Evolutionary conservation across 768 basidiomycete species (phyloP).

Genomic region (Leccinum rimulosum): DNA sequence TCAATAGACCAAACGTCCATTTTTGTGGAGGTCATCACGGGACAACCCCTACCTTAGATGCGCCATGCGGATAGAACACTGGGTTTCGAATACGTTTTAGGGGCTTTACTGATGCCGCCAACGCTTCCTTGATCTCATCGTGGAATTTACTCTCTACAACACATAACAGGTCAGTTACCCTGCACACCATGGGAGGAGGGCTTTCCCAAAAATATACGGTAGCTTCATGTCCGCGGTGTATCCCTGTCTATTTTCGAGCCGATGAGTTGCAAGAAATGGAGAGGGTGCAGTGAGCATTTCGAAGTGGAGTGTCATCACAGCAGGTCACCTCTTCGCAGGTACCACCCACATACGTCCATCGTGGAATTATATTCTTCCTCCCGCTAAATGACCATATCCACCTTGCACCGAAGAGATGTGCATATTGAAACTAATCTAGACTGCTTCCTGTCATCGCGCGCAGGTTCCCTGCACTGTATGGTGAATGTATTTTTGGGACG

Average conservation of each 20-base stretch:
- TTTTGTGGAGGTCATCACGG: conserved; percentile 25
- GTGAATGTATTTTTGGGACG: background rate
- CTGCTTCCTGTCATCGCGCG: conserved; percentile 10
- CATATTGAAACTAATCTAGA: conserved; percentile 13
- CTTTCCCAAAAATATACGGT: background rate
- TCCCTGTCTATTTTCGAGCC: conserved; percentile 1
- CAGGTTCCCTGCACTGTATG: background rate
- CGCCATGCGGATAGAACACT: conserved; percentile 24
- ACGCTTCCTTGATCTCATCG: background rate
- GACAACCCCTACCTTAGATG: conserved; percentile 43
- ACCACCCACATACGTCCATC: conserved; percentile 13
- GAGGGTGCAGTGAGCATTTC: background rate
- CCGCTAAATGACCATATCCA: conserved; percentile 13
- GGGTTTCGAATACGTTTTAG: conserved; percentile 5
- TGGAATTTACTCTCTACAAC: conserved; percentile 35
- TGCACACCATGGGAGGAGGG: background rate
- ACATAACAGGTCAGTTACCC: background rate
- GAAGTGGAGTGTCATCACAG: background rate
- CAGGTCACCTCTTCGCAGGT: conserved; percentile 11
- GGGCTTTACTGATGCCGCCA: background rate
- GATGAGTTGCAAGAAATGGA: conserved; percentile 8
- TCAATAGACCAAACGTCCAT: too few relatives aligned
- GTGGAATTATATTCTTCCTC: conserved; percentile 15
- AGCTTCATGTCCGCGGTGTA: conserved; percentile 21
- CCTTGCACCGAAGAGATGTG: conserved; percentile 3